Evolutionary conservation across 306 rosid species (phyloP), one percentile per base, ranked within the genome.

Genomic region (Gastrolobium villosum): DNA sequence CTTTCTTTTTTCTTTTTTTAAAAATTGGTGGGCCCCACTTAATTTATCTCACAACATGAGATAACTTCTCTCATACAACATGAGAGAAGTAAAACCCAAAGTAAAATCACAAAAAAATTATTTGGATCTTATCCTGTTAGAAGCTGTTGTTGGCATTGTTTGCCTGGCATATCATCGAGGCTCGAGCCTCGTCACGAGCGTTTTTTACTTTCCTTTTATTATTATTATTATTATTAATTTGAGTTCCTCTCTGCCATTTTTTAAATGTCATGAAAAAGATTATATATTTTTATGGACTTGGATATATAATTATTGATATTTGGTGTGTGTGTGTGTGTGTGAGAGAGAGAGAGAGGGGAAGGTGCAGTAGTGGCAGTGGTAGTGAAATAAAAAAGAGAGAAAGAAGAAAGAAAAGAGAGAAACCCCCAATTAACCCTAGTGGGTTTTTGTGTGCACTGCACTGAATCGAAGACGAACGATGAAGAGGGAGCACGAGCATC

Each of bases 401-500:
- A 65, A 70, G 48, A 67, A 70, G 40, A 56, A 5, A 30, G 30
- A 20, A 10, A 10, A 53, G 37, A 70, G 8, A 30, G 26, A 7
- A 5, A 30, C 54, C 79, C 74, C 65, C 73, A 71, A 72, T 65
- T 74, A 26, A 7, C 44, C 26, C 26, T 20, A 20, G 26, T 20
- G 26, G 26, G 26, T 20, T 20, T 20, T 20, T 20, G 26, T 20
- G 26, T 20, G 26, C 26, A 20, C 26, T 20, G 26, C 26, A 20
- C 26, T 20, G 26, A 20, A 20, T 20, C 26, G 26, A 20, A 20
- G 26, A 20, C 26, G 26, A 13, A 60, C 13, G 32, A 93, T 93
- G 98, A 93, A 89, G 52, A 79, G 98, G 66, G 94, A 89, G 80
- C 91, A 55, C 30, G 80, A 72, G 8, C 82, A 79, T 41, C 82